Evolutionary conservation across 2,329 filamentous ascomycete species (phyloP), one percentile per base, ranked within the genome.

Genomic region (Pseudocercospora eumusae): DNA sequence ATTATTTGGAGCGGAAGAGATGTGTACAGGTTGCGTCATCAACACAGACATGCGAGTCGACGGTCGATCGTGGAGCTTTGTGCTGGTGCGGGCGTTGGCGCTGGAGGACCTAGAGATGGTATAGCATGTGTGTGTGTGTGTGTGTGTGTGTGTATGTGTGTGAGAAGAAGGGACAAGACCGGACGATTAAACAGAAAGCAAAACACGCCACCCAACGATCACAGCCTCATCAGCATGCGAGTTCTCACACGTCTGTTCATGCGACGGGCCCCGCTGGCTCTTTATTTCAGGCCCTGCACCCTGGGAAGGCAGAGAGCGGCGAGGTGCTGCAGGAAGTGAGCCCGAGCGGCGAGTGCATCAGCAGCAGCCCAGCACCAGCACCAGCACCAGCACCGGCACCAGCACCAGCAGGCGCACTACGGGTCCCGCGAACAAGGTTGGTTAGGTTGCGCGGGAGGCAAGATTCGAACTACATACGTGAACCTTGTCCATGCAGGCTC

Each of bases 141-240:
- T 28, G 25, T 13, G 57, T 44, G 40, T 33, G 23, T 25, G 52
- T 28, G 23, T 18, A 21, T 31, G 45, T 28, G 10, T 56, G 53
- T 20, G 23, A 57, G 25, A 50, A 53, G 55, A n/a, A 40, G 42
- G 45, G 40, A 47, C 49, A 21, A 47, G 20, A 52, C 50, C 33
- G 13, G 62, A 25, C 50, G 56, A 33, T 40, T 36, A 45, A 60
- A 59, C 23, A 52, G 33, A 63, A 66, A 66, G 56, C 61, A 62
- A 61, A 65, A 60, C 61, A 59, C 64, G 64, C 64, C 61, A 63
- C 64, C 64, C 64, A 61, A 63, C 57, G 28, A 44, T 40, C 52
- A 60, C 63, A 60, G 60, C 53, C 56, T 52, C 57, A 57, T 56
- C 31, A 54, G 40, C 55, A 28, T 33, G 27, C 31, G 28, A 21